Percentiles rank a stretch among this genome's conserved stretches.
Evolutionary conservation across 2,329 filamentous ascomycete species (phyloP).

Genomic region (Fusarium neocosmosporiellum): DNA sequence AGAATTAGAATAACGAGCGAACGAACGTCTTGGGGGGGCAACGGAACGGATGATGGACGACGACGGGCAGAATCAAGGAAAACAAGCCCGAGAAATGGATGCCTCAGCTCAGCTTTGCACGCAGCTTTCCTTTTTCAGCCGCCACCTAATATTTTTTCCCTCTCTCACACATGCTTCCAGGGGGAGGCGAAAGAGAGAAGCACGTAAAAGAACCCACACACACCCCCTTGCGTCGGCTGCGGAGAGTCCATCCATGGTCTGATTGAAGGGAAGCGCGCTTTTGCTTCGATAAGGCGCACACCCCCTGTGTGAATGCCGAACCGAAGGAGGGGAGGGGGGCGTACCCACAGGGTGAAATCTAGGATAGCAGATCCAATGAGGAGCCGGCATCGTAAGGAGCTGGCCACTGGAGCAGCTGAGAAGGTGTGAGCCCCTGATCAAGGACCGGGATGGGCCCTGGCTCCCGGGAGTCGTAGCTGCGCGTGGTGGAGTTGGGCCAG

Average conservation of each 20-base stretch:
- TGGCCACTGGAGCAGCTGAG: constrained; percentile 30
- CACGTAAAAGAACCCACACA: not conserved
- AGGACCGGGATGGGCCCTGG: constrained; percentile 20
- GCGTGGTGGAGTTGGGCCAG: not conserved
- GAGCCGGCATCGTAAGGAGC: not conserved
- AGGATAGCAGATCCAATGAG: constrained; percentile 31
- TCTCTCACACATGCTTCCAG: not conserved
- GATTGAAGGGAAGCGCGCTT: not conserved
- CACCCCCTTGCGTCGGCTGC: not conserved
- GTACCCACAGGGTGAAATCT: not conserved
- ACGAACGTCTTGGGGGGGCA: not conserved
- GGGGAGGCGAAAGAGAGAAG: not conserved
- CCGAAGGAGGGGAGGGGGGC: not conserved
- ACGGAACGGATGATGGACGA: not conserved
- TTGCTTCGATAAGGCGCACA: not conserved
- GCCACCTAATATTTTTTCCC: not conserved
- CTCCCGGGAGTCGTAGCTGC: constrained; percentile 8
- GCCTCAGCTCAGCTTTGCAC: constrained; percentile 10
- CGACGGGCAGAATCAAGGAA: not conserved
- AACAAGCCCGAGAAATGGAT: not conserved
- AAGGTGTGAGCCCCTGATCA: constrained; percentile 31
- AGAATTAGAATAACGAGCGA: not conserved
- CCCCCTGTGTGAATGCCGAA: constrained; percentile 26
- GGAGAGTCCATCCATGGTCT: constrained; percentile 7
- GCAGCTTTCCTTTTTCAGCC: not conserved